These are phyloP conservation scores for Kurtzmaniella cleridarum DNA, from an alignment of 805 yeast genomes.

Conservation along the genomic window DNA sequence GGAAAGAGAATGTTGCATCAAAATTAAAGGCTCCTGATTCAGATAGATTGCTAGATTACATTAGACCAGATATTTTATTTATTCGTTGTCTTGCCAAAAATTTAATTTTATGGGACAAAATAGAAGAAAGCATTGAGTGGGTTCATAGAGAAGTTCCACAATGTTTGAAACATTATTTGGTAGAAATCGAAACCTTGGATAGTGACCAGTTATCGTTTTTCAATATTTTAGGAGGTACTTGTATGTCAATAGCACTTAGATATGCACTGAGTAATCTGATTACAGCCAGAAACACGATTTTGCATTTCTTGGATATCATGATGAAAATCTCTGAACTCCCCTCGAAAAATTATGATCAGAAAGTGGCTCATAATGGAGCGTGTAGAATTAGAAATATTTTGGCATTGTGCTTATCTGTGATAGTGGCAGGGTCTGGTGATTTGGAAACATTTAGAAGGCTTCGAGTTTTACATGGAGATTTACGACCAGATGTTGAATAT, in stretches of 20 bases:
- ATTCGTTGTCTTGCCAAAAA: conserved; percentile 59
- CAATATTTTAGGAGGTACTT: conserved; percentile 67
- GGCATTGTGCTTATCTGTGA: conserved; percentile 59
- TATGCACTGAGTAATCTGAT: conserved; percentile 65
- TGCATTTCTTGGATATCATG: conserved; percentile 50
- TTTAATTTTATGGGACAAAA: conserved; percentile 66
- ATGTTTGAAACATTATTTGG: conserved; percentile 29
- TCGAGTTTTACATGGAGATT: conserved; percentile 60
- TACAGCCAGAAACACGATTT: conserved; percentile 49
- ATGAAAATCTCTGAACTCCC: conserved; percentile 38
- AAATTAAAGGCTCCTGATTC: conserved; percentile 59
- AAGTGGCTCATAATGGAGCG: conserved; percentile 49
- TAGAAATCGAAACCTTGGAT: conserved; percentile 29
- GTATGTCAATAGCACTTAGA: conserved; percentile 68
- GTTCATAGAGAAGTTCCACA: conserved; percentile 52
- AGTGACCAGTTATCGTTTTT: conserved; percentile 60
- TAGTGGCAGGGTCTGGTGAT: conserved; percentile 93
- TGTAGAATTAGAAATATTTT: conserved; percentile 53
- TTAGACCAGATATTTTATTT: conserved; percentile 73
- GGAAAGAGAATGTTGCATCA: conserved; percentile 52
- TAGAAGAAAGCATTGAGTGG: conserved; percentile 51
- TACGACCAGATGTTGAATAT: conserved; percentile 40
- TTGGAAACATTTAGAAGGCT: conserved; percentile 68
- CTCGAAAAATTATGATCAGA: conserved; percentile 51
- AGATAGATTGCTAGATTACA: conserved; percentile 55